A percentile compares a stretch with the other conserved stretches of the same genome.
Evolutionary conservation across 306 rosid genomes (phyloP).

Genomic region (Lathyrus sativus): DNA sequence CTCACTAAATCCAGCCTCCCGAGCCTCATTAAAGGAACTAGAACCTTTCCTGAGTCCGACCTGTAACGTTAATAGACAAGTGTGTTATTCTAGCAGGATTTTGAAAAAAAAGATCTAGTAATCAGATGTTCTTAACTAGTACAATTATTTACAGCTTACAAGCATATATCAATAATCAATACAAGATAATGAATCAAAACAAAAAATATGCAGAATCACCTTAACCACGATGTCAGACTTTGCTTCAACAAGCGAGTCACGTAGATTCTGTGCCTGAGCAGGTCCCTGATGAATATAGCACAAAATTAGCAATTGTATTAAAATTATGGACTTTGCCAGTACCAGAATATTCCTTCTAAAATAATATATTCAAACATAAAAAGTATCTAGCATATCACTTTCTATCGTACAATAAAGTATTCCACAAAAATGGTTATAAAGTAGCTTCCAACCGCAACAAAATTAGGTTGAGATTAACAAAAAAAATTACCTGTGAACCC

Average conservation of each 20-base stretch:
- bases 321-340: neutral
- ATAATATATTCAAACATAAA: constrained; percentile 3
- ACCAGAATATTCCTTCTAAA: constrained; percentile 1
- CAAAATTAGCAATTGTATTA: constrained; percentile 21
- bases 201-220: constrained; percentile 48
- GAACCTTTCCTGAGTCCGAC: constrained; percentile 98
- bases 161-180: neutral
- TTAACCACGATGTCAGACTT: constrained; percentile 91
- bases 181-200: neutral
- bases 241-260: constrained; percentile 85
- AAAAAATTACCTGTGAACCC: constrained; percentile 84
- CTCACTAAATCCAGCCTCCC: constrained; percentile 85
- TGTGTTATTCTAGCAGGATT: constrained; percentile 1
- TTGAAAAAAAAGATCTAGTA: neutral
- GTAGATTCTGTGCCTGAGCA: constrained; percentile 95
- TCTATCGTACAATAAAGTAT: neutral
- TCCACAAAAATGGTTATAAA: constrained; percentile 7
- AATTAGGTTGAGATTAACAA: neutral
- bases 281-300: constrained; percentile 67
- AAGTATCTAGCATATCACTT: neutral
- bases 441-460: constrained; percentile 6
- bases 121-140: neutral
- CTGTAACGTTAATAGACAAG: constrained; percentile 43
- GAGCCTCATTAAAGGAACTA: constrained; percentile 83
- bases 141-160: neutral